phyloP scores from a whole-genome alignment of 306 rosid species.

The Pterocarpus santalinus region DNA sequence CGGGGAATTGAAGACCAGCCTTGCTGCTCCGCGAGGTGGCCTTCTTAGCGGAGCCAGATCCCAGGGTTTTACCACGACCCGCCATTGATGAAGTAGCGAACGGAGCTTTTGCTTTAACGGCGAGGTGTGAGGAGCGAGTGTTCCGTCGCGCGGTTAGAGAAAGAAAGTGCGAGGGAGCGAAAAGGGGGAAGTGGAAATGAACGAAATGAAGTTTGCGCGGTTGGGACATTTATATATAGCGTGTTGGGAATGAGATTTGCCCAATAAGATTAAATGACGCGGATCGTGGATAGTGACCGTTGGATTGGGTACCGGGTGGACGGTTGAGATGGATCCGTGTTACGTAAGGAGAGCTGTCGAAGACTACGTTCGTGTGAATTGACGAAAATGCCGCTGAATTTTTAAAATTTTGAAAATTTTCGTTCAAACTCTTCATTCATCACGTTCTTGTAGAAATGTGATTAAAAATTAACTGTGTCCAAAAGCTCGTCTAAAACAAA shows the following conservation, averaged over 20 bases:
- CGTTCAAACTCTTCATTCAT: no score
- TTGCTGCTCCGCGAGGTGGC: slow-evolving; percentile 87
- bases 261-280: slow-evolving; percentile 62
- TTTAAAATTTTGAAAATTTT: no score
- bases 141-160: not conserved
- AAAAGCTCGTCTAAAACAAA: no score
- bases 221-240: slow-evolving; percentile 61
- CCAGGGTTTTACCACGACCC: slow-evolving; percentile 84
- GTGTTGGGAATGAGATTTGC: not conserved
- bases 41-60: slow-evolving; percentile 81
- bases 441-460: no score
- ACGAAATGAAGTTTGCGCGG: not conserved
- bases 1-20: slow-evolving; percentile 71
- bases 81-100: slow-evolving; percentile 25
- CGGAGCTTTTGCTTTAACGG: no score
- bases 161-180: no score
- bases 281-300: slow-evolving; percentile 47
- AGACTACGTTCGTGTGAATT: no score
- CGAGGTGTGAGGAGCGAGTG: not conserved
- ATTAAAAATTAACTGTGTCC: no score
- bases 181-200: no score
- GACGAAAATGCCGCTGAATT: not conserved
- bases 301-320: slow-evolving; percentile 42
- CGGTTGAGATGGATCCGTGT: slow-evolving; percentile 47
- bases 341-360: no score